These are phyloP conservation scores for Verbena officinalis DNA, from an alignment of 257 asterid genomes.

Conservation along the genomic window DNA sequence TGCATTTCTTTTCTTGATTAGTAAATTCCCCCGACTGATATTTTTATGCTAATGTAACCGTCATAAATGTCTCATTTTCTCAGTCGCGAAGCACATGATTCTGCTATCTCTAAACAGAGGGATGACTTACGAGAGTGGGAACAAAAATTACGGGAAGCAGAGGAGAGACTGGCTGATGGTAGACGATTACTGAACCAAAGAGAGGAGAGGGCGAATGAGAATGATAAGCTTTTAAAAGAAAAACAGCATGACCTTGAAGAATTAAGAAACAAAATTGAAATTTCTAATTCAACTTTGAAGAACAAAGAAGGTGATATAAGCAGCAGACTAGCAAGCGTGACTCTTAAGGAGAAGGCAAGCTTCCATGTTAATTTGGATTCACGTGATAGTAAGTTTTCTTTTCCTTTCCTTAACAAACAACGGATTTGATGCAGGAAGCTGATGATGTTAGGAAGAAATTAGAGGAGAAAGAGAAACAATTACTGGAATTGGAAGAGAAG, in stretches of 20 bases:
- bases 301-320: conserved; percentile 79
- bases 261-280: conserved; percentile 64
- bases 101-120: conserved; percentile 69
- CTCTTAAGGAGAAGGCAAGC: conserved; percentile 74
- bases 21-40: conserved; percentile 4
- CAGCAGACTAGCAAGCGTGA: conserved; percentile 53
- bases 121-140: conserved; percentile 96
- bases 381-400: conserved; percentile 4
- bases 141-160: conserved; percentile 73
- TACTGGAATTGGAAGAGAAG: conserved; percentile 74
- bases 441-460: conserved; percentile 52
- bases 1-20: conserved; percentile 17
- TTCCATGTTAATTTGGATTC: conserved; percentile 25
- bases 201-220: conserved; percentile 86
- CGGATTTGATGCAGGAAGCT: conserved; percentile 69
- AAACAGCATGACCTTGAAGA: conserved; percentile 80
- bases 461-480: conserved; percentile 71
- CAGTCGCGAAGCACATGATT: conserved; percentile 77
- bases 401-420: conserved; percentile 17
- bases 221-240: conserved; percentile 66
- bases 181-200: conserved; percentile 88
- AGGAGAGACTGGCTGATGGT: conserved; percentile 83
- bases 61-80: conserved; percentile 26
- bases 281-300: conserved; percentile 57
- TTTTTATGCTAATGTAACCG: conserved; percentile 23